phyloP scores from a whole-genome alignment of 2,329 filamentous ascomycete species.

The Tolypocladium ophioglossoides region DNA sequence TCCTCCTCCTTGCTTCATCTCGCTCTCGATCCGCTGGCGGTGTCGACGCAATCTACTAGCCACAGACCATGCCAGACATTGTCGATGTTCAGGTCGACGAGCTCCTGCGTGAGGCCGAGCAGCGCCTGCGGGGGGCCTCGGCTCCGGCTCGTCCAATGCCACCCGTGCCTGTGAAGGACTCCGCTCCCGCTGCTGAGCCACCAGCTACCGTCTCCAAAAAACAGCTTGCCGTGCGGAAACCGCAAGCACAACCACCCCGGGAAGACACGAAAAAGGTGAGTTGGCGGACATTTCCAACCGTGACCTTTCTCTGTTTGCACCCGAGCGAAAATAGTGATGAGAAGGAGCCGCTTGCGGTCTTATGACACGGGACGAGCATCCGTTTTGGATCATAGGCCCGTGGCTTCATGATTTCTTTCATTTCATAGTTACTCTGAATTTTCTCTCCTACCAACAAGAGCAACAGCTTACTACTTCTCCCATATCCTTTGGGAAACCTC shows the following conservation, averaged over 20 bases:
- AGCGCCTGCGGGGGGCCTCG: slow-evolving; percentile 1
- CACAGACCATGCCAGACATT: slow-evolving; percentile 6
- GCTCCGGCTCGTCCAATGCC: not conserved
- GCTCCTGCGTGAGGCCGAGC: slow-evolving; percentile 9
- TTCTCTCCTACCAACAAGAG: not conserved
- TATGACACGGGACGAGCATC: slow-evolving; percentile 27
- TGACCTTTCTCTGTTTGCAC: not conserved
- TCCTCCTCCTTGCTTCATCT: not conserved
- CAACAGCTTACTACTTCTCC: not conserved
- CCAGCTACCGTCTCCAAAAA: slow-evolving; percentile 1
- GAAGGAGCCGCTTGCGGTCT: slow-evolving; percentile 23
- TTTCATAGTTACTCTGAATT: slow-evolving; percentile 67
- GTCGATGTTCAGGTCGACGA: slow-evolving; percentile 6
- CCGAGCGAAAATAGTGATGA: slow-evolving; percentile 22
- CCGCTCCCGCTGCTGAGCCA: not conserved
- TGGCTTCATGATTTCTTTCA: slow-evolving; percentile 46
- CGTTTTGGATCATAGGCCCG: slow-evolving; percentile 39
- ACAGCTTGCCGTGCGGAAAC: slow-evolving; percentile 7
- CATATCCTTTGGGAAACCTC: not conserved
- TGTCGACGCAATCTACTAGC: not conserved
- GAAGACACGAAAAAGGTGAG: not conserved
- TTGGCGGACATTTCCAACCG: not conserved
- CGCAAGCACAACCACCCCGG: not conserved
- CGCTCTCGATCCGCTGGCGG: not conserved
- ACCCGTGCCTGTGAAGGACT: not conserved